phyloP scores from a whole-genome alignment of 2,329 filamentous ascomycete genomes.

The Colletotrichum musicola region DNA sequence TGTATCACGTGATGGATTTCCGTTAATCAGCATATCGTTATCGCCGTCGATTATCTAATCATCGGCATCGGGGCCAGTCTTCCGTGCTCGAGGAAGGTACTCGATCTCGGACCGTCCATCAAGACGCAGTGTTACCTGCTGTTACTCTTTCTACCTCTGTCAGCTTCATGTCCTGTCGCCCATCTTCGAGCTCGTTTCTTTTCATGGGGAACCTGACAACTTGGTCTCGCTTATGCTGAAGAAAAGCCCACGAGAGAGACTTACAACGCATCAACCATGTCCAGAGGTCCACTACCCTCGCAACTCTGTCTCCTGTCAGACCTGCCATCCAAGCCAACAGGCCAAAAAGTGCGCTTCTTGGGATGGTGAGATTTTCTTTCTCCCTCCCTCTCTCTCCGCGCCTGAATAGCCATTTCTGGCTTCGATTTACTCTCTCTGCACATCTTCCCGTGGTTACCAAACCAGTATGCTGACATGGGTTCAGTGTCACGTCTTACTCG shows the following conservation, averaged over 20 bases:
- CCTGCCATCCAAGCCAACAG: conserved; percentile 63
- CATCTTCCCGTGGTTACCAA: neutral
- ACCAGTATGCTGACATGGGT: conserved; percentile 42
- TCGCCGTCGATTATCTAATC: neutral
- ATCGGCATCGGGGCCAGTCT: neutral
- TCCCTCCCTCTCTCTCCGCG: neutral
- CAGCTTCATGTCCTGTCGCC: too few species aligned
- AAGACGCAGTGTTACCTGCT: neutral
- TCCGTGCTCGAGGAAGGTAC: neutral
- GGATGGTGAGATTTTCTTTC: conserved; percentile 75
- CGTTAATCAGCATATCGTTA: neutral
- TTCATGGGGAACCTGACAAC: too few species aligned
- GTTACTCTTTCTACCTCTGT: neutral
- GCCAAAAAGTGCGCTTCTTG: conserved; percentile 90
- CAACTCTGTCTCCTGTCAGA: conserved; percentile 74
- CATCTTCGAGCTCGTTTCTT: too few species aligned
- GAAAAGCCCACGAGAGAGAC: neutral
- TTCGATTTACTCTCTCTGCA: neutral
- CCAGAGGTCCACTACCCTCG: conserved; percentile 72
- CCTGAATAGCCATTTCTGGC: neutral
- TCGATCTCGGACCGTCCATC: too few species aligned
- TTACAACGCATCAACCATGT: conserved; percentile 54
- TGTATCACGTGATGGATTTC: conserved; percentile 18
- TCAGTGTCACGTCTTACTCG: conserved; percentile 65
- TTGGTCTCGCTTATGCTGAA: too few species aligned